A percentile compares a stretch with the other conserved stretches of the same genome.
phyloP scores from a whole-genome alignment of 495 filamentous ascomycete genomes.

The Neurospora cerealis region DNA sequence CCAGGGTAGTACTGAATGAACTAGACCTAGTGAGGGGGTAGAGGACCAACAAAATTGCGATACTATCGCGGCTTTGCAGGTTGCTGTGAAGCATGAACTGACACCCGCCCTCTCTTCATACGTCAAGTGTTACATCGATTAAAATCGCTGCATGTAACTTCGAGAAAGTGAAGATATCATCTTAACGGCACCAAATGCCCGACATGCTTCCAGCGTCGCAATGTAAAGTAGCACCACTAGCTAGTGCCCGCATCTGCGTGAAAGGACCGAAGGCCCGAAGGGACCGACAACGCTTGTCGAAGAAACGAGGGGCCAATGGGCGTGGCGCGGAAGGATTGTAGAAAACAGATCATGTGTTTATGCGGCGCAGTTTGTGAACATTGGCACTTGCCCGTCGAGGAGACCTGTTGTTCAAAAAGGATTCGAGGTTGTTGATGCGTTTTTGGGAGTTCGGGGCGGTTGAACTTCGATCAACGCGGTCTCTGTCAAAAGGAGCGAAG shows the following conservation, averaged over 20 bases:
- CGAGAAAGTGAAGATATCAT: too few species aligned
- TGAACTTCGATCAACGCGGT: not conserved
- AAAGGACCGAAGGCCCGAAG: not conserved
- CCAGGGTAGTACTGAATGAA: not conserved
- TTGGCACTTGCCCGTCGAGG: too few species aligned
- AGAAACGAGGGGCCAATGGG: not conserved
- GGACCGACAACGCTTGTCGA: not conserved
- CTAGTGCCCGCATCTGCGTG: not conserved
- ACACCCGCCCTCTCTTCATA: too few species aligned
- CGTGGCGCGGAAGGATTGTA: not conserved
- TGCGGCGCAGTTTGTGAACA: not conserved
- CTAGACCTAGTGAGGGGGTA: not conserved
- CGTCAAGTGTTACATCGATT: too few species aligned
- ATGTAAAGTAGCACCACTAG: not conserved
- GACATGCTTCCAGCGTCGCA: not conserved
- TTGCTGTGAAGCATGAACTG: too few species aligned
- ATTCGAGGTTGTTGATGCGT: not conserved
- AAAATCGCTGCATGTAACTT: too few species aligned
- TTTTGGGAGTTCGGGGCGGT: not conserved
- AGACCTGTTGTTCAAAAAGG: too few species aligned
- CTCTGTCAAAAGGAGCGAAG: not conserved
- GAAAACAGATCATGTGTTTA: not conserved
- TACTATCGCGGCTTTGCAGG: not conserved
- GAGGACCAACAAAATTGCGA: not conserved
- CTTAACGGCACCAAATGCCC: not conserved